Evolutionary conservation across 2,329 filamentous ascomycete genomes (phyloP).

Genomic region (Claviceps sp.): DNA sequence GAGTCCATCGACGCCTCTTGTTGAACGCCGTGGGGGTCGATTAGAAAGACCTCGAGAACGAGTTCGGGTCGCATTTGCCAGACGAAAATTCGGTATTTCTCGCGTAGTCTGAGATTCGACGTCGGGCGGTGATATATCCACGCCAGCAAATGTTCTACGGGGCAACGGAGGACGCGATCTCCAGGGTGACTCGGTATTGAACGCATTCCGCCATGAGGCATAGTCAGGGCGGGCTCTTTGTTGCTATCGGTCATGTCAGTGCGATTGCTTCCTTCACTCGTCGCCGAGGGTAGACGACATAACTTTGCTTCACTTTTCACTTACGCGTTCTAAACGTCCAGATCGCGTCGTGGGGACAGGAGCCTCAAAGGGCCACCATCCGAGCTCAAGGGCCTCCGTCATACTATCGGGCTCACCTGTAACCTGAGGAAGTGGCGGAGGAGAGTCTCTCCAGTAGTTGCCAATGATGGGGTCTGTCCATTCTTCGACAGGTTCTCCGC

Average conservation of each 20-base stretch:
- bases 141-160: neutral
- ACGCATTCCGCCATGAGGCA: neutral
- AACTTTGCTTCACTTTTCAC: neutral
- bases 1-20: constrained; percentile 48
- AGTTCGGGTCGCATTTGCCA: neutral
- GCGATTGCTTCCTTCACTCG: neutral
- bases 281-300: neutral
- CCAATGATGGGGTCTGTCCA: constrained; percentile 14
- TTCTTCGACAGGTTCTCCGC: constrained; percentile 15
- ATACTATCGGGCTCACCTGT: constrained; percentile 6
- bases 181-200: neutral
- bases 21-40: constrained; percentile 3
- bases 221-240: neutral
- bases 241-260: neutral
- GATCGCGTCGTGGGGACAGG: neutral
- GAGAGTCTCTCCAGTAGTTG: constrained; percentile 8
- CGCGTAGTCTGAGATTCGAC: neutral
- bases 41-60: neutral
- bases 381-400: constrained; percentile 8
- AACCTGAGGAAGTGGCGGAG: neutral
- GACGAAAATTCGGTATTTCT: neutral
- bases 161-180: neutral
- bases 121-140: neutral
- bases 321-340: neutral
- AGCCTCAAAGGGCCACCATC: constrained; percentile 14